Evolutionary conservation across 768 basidiomycete species (phyloP).

Genomic region (Podaxis sp.): DNA sequence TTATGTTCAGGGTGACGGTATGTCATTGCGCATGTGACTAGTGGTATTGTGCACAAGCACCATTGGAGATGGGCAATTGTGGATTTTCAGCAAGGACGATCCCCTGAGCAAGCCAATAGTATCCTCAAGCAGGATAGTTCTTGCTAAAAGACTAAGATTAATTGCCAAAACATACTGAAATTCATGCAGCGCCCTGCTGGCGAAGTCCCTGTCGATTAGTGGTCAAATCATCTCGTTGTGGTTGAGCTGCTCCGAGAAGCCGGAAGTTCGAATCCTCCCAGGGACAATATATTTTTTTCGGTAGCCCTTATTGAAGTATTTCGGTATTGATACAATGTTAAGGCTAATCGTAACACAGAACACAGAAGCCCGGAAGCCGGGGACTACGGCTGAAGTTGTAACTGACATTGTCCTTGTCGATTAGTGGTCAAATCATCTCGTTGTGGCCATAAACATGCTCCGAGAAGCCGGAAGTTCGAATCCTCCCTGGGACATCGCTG

Average conservation of each 20-base stretch:
- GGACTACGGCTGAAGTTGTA: neutral
- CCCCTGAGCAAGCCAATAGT: no score
- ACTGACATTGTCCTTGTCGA: constrained; percentile 1
- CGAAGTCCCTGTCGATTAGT: constrained; percentile 10
- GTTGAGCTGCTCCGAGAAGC: constrained; percentile 3
- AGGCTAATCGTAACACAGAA: neutral
- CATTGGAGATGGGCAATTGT: no score
- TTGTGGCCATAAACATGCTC: neutral
- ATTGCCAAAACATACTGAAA: neutral
- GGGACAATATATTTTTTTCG: neutral
- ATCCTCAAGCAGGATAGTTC: no score
- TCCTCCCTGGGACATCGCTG: neutral
- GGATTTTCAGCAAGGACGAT: no score
- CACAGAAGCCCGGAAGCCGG: neutral
- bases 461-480: constrained; percentile 10
- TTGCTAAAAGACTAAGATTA: no score
- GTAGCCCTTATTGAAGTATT: neutral
- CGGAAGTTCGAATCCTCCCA: constrained; percentile 12
- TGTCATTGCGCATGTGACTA: no score
- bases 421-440: neutral
- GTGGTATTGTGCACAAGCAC: no score
- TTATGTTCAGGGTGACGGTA: no score
- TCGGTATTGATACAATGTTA: neutral
- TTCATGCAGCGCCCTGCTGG: rapidly evolving
- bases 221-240: constrained; percentile 7